Percentiles rank a stretch among this genome's conserved stretches.
These are phyloP conservation scores for Cicer chorassanicum DNA, from an alignment of 306 rosid genomes.

Conservation along the genomic window DNA sequence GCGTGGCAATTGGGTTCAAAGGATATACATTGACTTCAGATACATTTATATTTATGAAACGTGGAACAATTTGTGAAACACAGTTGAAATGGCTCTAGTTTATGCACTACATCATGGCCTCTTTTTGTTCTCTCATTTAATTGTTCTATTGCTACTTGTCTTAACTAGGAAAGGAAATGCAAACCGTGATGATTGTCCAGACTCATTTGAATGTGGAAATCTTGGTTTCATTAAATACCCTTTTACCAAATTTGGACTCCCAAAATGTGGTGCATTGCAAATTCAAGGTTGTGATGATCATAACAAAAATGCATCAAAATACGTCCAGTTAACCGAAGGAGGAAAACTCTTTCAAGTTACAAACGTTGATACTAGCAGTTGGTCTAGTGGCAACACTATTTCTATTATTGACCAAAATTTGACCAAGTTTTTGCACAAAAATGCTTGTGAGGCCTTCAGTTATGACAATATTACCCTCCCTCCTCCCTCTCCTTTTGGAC, in stretches of 20 bases:
- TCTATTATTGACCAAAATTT: not conserved
- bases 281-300: slow-evolving; percentile 28
- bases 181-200: not conserved
- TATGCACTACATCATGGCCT: not conserved
- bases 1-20: not conserved
- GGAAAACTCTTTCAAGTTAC: slow-evolving; percentile 18
- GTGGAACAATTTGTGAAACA: not conserved
- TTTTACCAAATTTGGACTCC: not conserved
- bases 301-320: not conserved
- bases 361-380: not conserved
- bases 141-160: slow-evolving; percentile 11
- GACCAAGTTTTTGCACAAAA: not conserved
- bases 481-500: slow-evolving; percentile 23
- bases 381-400: not conserved
- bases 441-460: slow-evolving; percentile 11
- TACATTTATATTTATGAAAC: not conserved
- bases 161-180: not conserved
- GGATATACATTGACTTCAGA: not conserved
- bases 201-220: slow-evolving; percentile 44
- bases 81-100: not conserved
- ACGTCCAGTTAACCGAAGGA: not conserved
- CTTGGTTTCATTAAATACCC: slow-evolving; percentile 26
- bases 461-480: slow-evolving; percentile 28
- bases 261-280: slow-evolving; percentile 39
- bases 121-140: not conserved